Evolutionary conservation across 2,329 filamentous ascomycete genomes (phyloP).

Genomic region (Macrophomina tecta): DNA sequence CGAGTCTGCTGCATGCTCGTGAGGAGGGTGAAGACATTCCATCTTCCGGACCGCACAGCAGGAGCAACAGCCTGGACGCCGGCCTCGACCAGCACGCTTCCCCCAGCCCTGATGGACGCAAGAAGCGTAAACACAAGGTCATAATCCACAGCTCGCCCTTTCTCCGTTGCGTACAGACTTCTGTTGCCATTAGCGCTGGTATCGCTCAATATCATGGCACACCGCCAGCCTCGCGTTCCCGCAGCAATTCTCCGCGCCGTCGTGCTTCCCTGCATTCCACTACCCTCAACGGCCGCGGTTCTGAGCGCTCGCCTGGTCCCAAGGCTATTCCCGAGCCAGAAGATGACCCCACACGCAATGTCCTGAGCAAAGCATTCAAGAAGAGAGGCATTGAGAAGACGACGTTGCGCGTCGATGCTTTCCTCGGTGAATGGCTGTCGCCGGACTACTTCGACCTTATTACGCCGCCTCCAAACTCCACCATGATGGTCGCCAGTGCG

Average conservation of each 20-base stretch:
- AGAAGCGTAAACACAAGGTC: constrained; percentile 72
- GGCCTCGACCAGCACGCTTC: background rate
- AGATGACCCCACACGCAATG: constrained; percentile 45
- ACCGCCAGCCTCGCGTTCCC: constrained; percentile 39
- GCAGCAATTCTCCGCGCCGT: constrained; percentile 31
- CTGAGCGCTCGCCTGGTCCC: constrained; percentile 36
- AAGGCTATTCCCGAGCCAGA: constrained; percentile 44
- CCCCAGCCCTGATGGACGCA: constrained; percentile 30
- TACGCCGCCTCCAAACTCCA: constrained; percentile 82
- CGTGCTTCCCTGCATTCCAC: constrained; percentile 20
- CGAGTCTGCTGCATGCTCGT: constrained; percentile 65
- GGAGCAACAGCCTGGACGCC: constrained; percentile 32
- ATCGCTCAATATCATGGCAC: constrained; percentile 68
- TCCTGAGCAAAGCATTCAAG: constrained; percentile 40
- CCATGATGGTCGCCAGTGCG: constrained; percentile 85
- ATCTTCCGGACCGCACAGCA: constrained; percentile 38
- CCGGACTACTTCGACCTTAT: constrained; percentile 94
- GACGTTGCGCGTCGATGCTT: constrained; percentile 81
- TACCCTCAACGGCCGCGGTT: constrained; percentile 25
- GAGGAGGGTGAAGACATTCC: constrained; percentile 51
- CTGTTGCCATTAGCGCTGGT: constrained; percentile 84
- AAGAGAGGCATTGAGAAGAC: constrained; percentile 44
- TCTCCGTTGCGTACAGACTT: constrained; percentile 89
- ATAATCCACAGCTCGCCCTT: constrained; percentile 95
- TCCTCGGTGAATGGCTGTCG: constrained; percentile 93